A percentile compares a stretch with the other conserved stretches of the same genome.
Evolutionary conservation across 305 asterid genomes (phyloP).

Genomic region (Fraxinus xanthoxyloides): DNA sequence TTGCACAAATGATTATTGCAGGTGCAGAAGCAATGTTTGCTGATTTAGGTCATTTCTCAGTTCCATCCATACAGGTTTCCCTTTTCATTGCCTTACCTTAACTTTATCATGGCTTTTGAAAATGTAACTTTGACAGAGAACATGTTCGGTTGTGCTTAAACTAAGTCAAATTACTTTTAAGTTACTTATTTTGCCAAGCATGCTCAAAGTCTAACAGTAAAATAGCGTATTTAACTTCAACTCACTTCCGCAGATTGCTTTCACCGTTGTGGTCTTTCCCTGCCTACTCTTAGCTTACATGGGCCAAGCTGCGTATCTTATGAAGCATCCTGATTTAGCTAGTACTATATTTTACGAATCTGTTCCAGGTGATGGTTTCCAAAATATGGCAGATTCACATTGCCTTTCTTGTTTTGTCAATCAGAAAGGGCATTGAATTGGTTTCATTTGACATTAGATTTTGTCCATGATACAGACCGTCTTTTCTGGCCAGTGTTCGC

Average conservation of each 20-base stretch:
- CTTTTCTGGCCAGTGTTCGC: slow-evolving; percentile 94
- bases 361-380: slow-evolving; percentile 66
- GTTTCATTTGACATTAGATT: slow-evolving; percentile 23
- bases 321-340: slow-evolving; percentile 61
- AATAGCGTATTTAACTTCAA: slow-evolving; percentile 4
- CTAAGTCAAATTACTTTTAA: background rate
- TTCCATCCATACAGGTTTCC: slow-evolving; percentile 85
- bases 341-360: slow-evolving; percentile 69
- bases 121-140: background rate
- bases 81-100: slow-evolving; percentile 5
- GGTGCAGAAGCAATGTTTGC: slow-evolving; percentile 99
- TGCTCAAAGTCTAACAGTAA: background rate
- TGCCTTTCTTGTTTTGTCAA: background rate
- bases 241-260: slow-evolving; percentile 68
- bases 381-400: background rate
- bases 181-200: background rate
- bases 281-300: slow-evolving; percentile 92
- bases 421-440: background rate
- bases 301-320: slow-evolving; percentile 97
- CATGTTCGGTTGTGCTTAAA: background rate
- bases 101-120: background rate
- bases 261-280: slow-evolving; percentile 78
- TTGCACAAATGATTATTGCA: slow-evolving; percentile 33
- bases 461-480: slow-evolving; percentile 42
- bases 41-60: slow-evolving; percentile 94